These are phyloP conservation scores for Teratosphaeria nubilosa DNA, from an alignment of 2,329 filamentous ascomycete genomes.

Conservation along the genomic window DNA sequence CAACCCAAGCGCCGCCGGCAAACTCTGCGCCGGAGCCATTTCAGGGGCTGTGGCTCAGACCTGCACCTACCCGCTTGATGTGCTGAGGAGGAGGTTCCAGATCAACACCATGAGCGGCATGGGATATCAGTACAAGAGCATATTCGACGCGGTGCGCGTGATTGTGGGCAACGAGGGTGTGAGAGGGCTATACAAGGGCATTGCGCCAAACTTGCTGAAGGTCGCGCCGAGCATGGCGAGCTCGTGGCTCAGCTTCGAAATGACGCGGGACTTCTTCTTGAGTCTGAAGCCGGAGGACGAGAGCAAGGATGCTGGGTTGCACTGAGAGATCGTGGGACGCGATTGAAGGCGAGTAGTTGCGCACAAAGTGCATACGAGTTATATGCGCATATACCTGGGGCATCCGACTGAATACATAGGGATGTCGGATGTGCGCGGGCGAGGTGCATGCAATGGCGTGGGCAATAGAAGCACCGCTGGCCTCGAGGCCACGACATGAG, in stretches of 20 bases:
- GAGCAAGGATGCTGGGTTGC: neutral
- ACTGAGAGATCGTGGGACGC: neutral
- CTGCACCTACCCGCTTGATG: slow-evolving; percentile 97
- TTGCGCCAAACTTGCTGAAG: slow-evolving; percentile 89
- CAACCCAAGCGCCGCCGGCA: slow-evolving; percentile 68
- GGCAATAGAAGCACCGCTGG: neutral
- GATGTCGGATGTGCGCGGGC: neutral
- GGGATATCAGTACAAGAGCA: slow-evolving; percentile 87
- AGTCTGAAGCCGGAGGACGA: slow-evolving; percentile 19
- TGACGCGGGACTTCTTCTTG: slow-evolving; percentile 79
- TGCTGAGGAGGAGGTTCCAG: slow-evolving; percentile 86
- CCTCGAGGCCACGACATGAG: neutral
- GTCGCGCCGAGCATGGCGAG: slow-evolving; percentile 98
- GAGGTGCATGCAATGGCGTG: neutral
- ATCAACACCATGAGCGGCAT: slow-evolving; percentile 99
- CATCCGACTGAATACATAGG: too few relatives aligned
- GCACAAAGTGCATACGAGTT: neutral
- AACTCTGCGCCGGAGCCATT: slow-evolving; percentile 79
- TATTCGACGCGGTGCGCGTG: slow-evolving; percentile 69
- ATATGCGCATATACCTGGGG: neutral
- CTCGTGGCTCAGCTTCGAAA: slow-evolving; percentile 94
- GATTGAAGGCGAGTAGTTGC: neutral
- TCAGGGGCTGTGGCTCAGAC: slow-evolving; percentile 96
- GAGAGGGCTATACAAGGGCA: slow-evolving; percentile 85
- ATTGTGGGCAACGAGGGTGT: slow-evolving; percentile 79